Percentiles rank a stretch among this genome's conserved stretches.
These are phyloP conservation scores for Penicillium bialowiezense DNA, from an alignment of 495 filamentous ascomycete genomes.

Conservation along the genomic window DNA sequence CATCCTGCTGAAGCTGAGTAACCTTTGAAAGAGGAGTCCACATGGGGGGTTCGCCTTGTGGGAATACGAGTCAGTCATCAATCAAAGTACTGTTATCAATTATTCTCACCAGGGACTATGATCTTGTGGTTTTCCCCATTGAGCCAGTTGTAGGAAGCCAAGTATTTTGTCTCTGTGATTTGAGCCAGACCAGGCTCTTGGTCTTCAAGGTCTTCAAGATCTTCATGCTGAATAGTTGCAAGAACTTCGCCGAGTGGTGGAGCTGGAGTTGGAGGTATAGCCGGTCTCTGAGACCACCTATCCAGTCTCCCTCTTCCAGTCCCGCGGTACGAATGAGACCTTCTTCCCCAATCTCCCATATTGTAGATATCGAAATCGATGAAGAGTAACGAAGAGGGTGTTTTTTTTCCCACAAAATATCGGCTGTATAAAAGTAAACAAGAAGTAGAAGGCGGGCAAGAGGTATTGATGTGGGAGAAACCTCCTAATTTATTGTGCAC, in stretches of 20 bases:
- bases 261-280: background rate
- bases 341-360: too few relatives aligned
- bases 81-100: background rate
- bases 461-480: too few relatives aligned
- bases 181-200: background rate
- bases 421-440: too few relatives aligned
- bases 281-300: background rate
- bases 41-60: conserved; percentile 51
- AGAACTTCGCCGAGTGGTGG: conserved; percentile 23
- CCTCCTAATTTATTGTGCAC: too few relatives aligned
- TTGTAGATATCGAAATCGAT: too few relatives aligned
- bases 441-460: too few relatives aligned
- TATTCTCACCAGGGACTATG: conserved; percentile 46
- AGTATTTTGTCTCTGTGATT: conserved; percentile 23
- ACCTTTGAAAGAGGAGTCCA: conserved; percentile 52
- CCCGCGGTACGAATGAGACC: background rate
- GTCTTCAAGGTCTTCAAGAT: conserved; percentile 11
- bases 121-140: conserved; percentile 38
- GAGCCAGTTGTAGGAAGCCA: conserved; percentile 57
- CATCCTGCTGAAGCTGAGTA: conserved; percentile 45
- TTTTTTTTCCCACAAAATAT: too few relatives aligned
- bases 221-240: conserved; percentile 13
- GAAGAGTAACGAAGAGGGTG: too few relatives aligned
- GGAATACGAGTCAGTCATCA: background rate
- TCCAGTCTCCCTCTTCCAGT: background rate